phyloP scores from a whole-genome alignment of 2,329 filamentous ascomycete genomes.

The Monosporascus sp. region DNA sequence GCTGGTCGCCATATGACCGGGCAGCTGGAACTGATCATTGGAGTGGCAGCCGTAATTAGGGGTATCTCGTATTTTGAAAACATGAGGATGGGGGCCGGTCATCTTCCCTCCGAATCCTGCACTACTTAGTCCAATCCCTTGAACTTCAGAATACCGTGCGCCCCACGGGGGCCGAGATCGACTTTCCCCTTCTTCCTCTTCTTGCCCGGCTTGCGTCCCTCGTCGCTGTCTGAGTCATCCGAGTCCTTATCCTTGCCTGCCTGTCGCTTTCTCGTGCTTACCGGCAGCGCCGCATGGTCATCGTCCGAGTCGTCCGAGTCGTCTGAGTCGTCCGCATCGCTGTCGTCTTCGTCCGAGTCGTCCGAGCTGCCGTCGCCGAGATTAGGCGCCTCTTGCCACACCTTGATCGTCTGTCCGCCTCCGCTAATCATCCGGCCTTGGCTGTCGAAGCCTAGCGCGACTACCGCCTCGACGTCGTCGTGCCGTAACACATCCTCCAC shows the following conservation, averaged over 20 bases:
- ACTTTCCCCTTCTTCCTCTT: slow-evolving; percentile 39
- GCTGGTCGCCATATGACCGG: no score
- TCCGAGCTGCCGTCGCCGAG: slow-evolving; percentile 38
- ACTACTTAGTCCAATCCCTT: slow-evolving; percentile 39
- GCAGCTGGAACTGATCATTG: not conserved
- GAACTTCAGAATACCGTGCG: slow-evolving; percentile 47
- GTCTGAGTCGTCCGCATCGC: slow-evolving; percentile 42
- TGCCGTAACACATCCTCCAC: slow-evolving; percentile 66
- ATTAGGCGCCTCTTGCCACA: slow-evolving; percentile 74
- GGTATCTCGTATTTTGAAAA: not conserved
- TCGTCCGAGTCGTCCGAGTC: slow-evolving; percentile 38
- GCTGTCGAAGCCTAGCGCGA: slow-evolving; percentile 77
- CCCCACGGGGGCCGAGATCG: slow-evolving; percentile 44
- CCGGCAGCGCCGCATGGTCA: slow-evolving; percentile 39
- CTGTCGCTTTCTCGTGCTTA: slow-evolving; percentile 33
- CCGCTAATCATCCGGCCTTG: slow-evolving; percentile 83
- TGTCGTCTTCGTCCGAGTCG: slow-evolving; percentile 44
- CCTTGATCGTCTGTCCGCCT: slow-evolving; percentile 79
- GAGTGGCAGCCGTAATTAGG: not conserved
- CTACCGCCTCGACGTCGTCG: slow-evolving; percentile 82
- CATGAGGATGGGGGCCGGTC: not conserved
- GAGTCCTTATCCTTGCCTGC: slow-evolving; percentile 36
- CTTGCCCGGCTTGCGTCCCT: slow-evolving; percentile 36
- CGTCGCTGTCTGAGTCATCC: slow-evolving; percentile 43
- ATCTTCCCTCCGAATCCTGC: not conserved